phyloP scores from a whole-genome alignment of 768 basidiomycete species.

The Pisolithus albus region DNA sequence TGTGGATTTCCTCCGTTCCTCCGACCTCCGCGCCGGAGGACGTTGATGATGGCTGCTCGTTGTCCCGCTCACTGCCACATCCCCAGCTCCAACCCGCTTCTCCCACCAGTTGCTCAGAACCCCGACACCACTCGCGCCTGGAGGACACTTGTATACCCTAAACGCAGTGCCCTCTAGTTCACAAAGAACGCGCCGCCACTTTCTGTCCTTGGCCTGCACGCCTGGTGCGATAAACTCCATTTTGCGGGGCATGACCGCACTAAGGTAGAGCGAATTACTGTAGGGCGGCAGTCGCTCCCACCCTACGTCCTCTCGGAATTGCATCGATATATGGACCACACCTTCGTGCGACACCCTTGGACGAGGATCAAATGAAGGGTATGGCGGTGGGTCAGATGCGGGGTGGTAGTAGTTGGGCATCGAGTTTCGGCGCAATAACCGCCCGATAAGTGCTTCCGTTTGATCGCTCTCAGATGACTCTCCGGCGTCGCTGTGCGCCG shows the following conservation, averaged over 20 bases:
- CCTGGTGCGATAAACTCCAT: slow-evolving; percentile 88
- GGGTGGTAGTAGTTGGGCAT: slow-evolving; percentile 60
- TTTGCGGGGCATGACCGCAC: slow-evolving; percentile 80
- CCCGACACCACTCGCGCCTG: slow-evolving; percentile 38
- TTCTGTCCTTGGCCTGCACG: slow-evolving; percentile 80
- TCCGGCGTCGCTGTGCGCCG: background rate
- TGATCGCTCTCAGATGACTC: slow-evolving; percentile 16
- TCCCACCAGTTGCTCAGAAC: slow-evolving; percentile 75
- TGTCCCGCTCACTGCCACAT: slow-evolving; percentile 30
- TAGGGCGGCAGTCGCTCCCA: slow-evolving; percentile 74
- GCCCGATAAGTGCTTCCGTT: slow-evolving; percentile 28
- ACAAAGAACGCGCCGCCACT: slow-evolving; percentile 85
- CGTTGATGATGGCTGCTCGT: slow-evolving; percentile 10
- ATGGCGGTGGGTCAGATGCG: slow-evolving; percentile 59
- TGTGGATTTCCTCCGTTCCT: slow-evolving; percentile 16
- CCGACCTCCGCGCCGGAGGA: slow-evolving; percentile 18
- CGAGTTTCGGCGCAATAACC: slow-evolving; percentile 54
- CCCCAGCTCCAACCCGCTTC: slow-evolving; percentile 65
- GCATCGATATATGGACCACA: background rate
- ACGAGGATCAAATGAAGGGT: slow-evolving; percentile 42
- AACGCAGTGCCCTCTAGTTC: slow-evolving; percentile 91
- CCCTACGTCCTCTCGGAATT: slow-evolving; percentile 48
- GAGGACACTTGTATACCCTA: slow-evolving; percentile 58
- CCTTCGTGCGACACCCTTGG: slow-evolving; percentile 45
- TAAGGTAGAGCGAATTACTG: slow-evolving; percentile 73